Conservation (phyloP, 805 yeast species). For the Yarrowia deformans region DNA sequence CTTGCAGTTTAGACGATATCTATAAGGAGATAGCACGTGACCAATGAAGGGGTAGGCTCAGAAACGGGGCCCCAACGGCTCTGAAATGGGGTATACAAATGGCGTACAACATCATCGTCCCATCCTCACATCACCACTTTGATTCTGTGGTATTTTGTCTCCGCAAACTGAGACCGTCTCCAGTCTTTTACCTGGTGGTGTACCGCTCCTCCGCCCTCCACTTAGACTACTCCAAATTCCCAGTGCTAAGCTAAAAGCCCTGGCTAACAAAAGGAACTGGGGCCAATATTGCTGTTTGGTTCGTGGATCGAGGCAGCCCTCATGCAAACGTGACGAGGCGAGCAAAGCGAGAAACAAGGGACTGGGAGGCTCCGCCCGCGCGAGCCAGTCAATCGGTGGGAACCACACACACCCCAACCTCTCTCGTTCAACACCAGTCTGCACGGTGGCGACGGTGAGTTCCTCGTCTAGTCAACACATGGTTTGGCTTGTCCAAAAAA, state of each 20-base stretch:
- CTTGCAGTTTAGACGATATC: neutral
- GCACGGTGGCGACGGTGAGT: constrained; percentile 12
- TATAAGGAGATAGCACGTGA: neutral
- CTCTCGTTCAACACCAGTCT: too few relatives aligned
- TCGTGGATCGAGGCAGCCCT: constrained; percentile 16
- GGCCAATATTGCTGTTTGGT: constrained; percentile 16
- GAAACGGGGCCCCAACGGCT: too few relatives aligned
- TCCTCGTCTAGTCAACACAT: constrained; percentile 5
- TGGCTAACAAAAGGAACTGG: neutral
- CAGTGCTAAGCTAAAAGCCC: neutral
- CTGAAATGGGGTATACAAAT: too few relatives aligned
- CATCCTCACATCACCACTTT: too few relatives aligned
- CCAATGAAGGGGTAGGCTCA: too few relatives aligned
- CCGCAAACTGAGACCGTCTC: too few relatives aligned
- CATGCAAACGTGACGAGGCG: neutral
- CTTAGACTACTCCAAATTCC: constrained; percentile 10
- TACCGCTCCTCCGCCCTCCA: neutral
- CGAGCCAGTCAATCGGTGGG: too few relatives aligned
- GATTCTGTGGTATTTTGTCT: too few relatives aligned
- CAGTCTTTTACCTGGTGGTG: too few relatives aligned
- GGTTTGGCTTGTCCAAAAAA: constrained; percentile 10
- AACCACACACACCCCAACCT: neutral
- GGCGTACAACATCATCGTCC: too few relatives aligned
- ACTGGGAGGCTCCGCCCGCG: too few relatives aligned
- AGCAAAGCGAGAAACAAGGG: too few relatives aligned